phyloP scores from a whole-genome alignment of 768 basidiomycete species.

The Neoboletus subvelutipes region DNA sequence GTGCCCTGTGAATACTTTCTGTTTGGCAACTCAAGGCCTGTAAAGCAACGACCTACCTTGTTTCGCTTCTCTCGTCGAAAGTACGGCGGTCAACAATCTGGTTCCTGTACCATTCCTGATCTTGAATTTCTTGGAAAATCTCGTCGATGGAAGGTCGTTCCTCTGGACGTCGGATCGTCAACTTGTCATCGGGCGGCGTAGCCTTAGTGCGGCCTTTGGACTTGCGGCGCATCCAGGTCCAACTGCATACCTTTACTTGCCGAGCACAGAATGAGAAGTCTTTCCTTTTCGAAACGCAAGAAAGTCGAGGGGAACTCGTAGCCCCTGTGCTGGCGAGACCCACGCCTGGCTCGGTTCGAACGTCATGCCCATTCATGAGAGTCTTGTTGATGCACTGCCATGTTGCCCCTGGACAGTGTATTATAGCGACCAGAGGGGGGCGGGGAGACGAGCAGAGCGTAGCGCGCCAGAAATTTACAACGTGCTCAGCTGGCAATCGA shows the following conservation, averaged over 20 bases:
- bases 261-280: conserved; percentile 79
- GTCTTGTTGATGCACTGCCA: conserved; percentile 75
- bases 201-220: too few relatives aligned
- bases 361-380: conserved; percentile 68
- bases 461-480: conserved; percentile 35
- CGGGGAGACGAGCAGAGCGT: conserved; percentile 14
- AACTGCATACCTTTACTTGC: conserved; percentile 75
- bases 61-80: too few relatives aligned
- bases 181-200: too few relatives aligned
- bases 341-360: conserved; percentile 64
- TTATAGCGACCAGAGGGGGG: conserved; percentile 8
- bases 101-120: too few relatives aligned
- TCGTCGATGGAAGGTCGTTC: too few relatives aligned
- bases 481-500: too few relatives aligned
- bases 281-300: conserved; percentile 77
- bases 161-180: too few relatives aligned
- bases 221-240: neutral
- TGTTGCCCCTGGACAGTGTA: conserved; percentile 27
- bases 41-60: too few relatives aligned
- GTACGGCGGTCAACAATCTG: too few relatives aligned
- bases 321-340: conserved; percentile 38
- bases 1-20: too few relatives aligned
- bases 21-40: too few relatives aligned
- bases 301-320: conserved; percentile 97
- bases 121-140: too few relatives aligned